Conservation (phyloP, 2,329 filamentous ascomycete species). For the Aspergillus spinulosporus region DNA sequence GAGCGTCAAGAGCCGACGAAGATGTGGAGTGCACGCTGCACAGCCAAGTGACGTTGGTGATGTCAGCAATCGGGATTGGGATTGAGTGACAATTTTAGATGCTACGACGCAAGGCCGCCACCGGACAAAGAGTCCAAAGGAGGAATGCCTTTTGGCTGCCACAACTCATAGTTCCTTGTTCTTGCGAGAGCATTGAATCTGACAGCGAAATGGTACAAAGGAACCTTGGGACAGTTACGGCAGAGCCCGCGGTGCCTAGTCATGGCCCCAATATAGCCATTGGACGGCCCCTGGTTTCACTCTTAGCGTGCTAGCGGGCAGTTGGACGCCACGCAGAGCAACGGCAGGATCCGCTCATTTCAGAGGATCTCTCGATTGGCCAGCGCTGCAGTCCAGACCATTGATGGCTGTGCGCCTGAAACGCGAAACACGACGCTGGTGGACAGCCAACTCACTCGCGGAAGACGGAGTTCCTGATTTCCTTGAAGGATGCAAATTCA, state of each 20-base stretch:
- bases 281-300: slow-evolving; percentile 1
- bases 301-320: background rate
- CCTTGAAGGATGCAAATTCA: background rate
- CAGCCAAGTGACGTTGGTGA: background rate
- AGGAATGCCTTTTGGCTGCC: background rate
- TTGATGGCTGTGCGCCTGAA: background rate
- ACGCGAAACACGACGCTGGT: background rate
- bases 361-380: background rate
- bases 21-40: background rate
- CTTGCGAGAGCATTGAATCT: background rate
- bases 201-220: background rate
- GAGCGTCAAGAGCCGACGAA: background rate
- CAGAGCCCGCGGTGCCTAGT: background rate
- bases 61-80: slow-evolving; percentile 1
- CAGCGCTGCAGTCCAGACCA: background rate
- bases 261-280: background rate
- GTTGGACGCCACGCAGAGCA: background rate
- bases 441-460: background rate
- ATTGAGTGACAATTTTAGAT: background rate
- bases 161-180: background rate
- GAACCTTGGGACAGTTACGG: slow-evolving; percentile 7
- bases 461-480: background rate
- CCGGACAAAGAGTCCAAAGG: background rate
- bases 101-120: slow-evolving; percentile 1
- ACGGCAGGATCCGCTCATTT: slow-evolving; percentile 6